Conservation (phyloP, 1,284 basidiomycete genomes). For the Papiliotrema laurentii region DNA sequence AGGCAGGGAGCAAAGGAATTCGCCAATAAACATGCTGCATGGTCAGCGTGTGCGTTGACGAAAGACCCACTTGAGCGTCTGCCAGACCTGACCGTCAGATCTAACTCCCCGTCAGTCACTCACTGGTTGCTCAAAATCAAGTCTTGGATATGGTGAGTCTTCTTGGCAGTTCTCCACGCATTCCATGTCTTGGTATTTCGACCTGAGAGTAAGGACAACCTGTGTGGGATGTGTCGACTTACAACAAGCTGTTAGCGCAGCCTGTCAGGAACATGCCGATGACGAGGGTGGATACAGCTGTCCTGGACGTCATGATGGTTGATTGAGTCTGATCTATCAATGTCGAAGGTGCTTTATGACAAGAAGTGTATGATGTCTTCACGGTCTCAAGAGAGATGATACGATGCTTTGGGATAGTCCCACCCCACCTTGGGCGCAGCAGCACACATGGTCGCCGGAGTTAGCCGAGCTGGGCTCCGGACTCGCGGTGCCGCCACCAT, state of each 20-base stretch:
- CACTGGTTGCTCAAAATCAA: conserved; percentile 78
- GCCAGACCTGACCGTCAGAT: conserved; percentile 60
- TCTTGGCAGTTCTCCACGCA: conserved; percentile 78
- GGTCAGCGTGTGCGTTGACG: conserved; percentile 19
- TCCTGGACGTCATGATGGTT: conserved; percentile 21
- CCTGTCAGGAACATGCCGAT: conserved; percentile 54
- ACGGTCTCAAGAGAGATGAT: no score
- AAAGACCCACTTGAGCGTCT: conserved; percentile 75
- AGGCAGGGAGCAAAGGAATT: conserved; percentile 86
- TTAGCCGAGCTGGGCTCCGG: no score
- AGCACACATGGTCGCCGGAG: no score
- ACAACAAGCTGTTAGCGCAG: conserved; percentile 48
- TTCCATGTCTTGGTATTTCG: conserved; percentile 68
- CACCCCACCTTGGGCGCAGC: no score
- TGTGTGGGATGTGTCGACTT: conserved; percentile 13
- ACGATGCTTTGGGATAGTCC: no score
- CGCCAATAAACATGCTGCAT: conserved; percentile 63
- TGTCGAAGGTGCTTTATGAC: no score
- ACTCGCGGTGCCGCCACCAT: no score
- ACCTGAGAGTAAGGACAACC: conserved; percentile 15
- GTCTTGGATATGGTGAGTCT: conserved; percentile 51
- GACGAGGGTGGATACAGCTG: conserved; percentile 47
- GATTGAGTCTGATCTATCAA: no score
- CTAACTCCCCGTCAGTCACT: conserved; percentile 7
- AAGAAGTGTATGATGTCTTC: no score